A percentile compares a stretch with the other conserved stretches of the same genome.
These are phyloP conservation scores for Setaria viridis DNA, from an alignment of 202 grass and related monocot species.

Conservation along the genomic window DNA sequence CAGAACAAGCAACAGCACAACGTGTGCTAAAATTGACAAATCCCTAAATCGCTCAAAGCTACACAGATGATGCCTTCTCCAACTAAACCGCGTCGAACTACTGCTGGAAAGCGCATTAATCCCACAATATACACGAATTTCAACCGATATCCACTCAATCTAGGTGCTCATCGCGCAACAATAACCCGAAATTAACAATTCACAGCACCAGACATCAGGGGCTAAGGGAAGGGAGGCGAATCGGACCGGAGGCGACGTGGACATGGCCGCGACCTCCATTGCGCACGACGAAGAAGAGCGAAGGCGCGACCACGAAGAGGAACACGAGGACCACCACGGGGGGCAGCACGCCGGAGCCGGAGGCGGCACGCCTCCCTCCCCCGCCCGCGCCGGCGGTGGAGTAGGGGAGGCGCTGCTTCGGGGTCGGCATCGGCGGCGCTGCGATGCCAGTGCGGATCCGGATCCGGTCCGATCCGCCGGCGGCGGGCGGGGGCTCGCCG, in stretches of 20 bases:
- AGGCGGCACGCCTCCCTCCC: slow-evolving; percentile 56
- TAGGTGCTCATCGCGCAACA: neutral
- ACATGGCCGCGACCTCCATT: slow-evolving; percentile 52
- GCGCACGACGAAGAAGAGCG: slow-evolving; percentile 60
- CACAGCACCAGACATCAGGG: neutral
- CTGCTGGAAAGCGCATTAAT: neutral
- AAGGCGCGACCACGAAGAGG: slow-evolving; percentile 69
- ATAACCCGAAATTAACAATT: slow-evolving; percentile 8
- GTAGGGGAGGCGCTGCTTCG: slow-evolving; percentile 68
- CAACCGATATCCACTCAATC: neutral
- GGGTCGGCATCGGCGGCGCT: slow-evolving; percentile 50
- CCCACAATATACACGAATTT: neutral
- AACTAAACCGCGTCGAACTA: neutral
- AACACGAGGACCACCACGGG: slow-evolving; percentile 71
- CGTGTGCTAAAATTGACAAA: slow-evolving; percentile 16
- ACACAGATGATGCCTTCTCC: slow-evolving; percentile 5
- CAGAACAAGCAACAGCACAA: neutral
- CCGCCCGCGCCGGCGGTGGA: slow-evolving; percentile 32
- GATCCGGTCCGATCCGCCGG: slow-evolving; percentile 22
- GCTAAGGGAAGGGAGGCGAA: neutral
- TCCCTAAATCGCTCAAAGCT: slow-evolving; percentile 33
- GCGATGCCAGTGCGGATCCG: neutral
- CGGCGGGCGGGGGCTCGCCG: slow-evolving; percentile 37
- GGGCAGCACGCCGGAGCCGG: slow-evolving; percentile 39
- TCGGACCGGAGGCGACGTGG: slow-evolving; percentile 65